Evolutionary conservation across 2,329 filamentous ascomycete genomes (phyloP).

Genomic region (Calonectria hongkongensis): DNA sequence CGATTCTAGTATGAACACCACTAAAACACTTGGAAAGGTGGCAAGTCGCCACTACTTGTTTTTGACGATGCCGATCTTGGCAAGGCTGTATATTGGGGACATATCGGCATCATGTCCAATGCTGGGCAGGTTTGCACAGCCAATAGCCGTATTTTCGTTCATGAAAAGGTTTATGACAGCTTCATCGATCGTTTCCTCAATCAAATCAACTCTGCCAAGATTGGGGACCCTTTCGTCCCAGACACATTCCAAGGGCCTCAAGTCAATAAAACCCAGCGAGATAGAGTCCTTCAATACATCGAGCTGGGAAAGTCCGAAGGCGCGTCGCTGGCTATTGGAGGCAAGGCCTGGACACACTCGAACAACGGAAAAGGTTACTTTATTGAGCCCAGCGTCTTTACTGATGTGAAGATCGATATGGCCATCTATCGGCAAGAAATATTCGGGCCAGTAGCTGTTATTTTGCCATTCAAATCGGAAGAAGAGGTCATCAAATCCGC

Average conservation of each 20-base stretch:
- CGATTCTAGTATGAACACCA: no score
- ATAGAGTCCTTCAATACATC: constrained; percentile 81
- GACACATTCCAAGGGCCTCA: constrained; percentile 84
- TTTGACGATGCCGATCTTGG: neutral
- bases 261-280: constrained; percentile 81
- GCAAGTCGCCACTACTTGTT: neutral
- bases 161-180: constrained; percentile 74
- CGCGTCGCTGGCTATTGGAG: constrained; percentile 77
- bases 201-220: constrained; percentile 74
- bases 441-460: constrained; percentile 64
- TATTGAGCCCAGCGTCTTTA: constrained; percentile 66
- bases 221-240: constrained; percentile 82
- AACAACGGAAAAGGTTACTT: constrained; percentile 65
- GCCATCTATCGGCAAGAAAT: constrained; percentile 65
- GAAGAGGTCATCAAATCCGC: constrained; percentile 62
- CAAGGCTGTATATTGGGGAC: neutral
- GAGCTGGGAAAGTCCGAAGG: constrained; percentile 80
- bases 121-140: constrained; percentile 1
- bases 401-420: constrained; percentile 62
- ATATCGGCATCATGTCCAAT: constrained; percentile 7
- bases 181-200: constrained; percentile 79
- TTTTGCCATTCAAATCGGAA: constrained; percentile 63
- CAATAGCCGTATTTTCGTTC: constrained; percentile 66
- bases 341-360: constrained; percentile 56
- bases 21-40: neutral